Evolutionary conservation across 495 filamentous ascomycete genomes (phyloP).

Genomic region (Wilcoxina mikolae): DNA sequence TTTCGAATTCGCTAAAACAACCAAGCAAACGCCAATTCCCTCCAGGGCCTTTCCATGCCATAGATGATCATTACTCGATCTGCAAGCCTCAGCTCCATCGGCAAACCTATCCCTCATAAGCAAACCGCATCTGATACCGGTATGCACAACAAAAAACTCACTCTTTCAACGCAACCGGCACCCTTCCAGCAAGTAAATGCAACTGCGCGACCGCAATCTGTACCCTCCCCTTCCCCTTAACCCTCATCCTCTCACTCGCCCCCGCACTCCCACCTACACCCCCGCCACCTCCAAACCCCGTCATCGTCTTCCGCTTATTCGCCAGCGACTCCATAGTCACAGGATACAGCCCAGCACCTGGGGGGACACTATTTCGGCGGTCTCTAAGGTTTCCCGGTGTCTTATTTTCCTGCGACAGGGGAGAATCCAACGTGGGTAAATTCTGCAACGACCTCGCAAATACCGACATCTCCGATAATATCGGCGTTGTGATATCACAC

Average conservation of each 20-base stretch:
- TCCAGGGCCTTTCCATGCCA: constrained; percentile 97
- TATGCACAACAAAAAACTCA: constrained; percentile 11
- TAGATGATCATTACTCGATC: constrained; percentile 71
- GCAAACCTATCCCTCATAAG: constrained; percentile 35
- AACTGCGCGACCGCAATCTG: constrained; percentile 70
- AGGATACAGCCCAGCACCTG: constrained; percentile 40
- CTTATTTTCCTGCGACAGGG: constrained; percentile 22
- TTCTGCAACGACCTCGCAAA: constrained; percentile 75
- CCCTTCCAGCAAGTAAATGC: constrained; percentile 75
- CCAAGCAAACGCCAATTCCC: constrained; percentile 60
- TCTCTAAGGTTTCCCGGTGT: constrained; percentile 1
- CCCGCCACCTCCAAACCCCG: constrained; percentile 45
- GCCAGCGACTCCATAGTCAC: constrained; percentile 37
- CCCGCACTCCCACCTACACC: constrained; percentile 46
- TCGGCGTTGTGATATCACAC: constrained; percentile 71
- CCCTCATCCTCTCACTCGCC: constrained; percentile 58
- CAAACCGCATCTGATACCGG: background rate
- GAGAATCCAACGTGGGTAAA: constrained; percentile 66
- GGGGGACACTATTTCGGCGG: constrained; percentile 71
- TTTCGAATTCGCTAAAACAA: constrained; percentile 73
- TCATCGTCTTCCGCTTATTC: constrained; percentile 63
- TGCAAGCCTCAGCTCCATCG: constrained; percentile 63
- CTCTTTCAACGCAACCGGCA: constrained; percentile 79
- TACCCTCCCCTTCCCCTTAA: constrained; percentile 66
- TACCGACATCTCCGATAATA: constrained; percentile 76